Base-by-base conservation (phyloP, 83 land plant genomes). In the Larix sibirica region DNA sequence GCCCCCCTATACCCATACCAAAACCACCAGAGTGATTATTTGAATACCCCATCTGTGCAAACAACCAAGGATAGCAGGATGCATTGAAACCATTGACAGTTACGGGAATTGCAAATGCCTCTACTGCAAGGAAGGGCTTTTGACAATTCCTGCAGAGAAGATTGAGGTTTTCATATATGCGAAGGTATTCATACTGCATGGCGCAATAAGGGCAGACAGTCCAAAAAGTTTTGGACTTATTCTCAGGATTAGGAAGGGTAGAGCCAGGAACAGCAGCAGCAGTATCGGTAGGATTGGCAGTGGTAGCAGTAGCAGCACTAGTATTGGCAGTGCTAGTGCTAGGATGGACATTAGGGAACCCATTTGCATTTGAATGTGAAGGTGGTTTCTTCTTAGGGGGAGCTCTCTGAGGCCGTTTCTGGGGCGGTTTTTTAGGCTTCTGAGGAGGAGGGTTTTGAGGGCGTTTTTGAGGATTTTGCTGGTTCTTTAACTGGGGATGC, bases 141-240 rank as follows among this genome's bases (percentile, higher is more conserved):
- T 86, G 86, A 71, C 96, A 94, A 67, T 90, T 92, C 78, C 89
- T 87, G 74, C 96, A 94, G 1, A 85, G 79, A n/a, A 94, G 89
- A 47, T 81, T 83, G 56, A 88, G 79, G 75, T 92, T 92, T 79
- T 92, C 80, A 62, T 94, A 90, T 58, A 86, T 80, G 63, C 90
- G 79, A 1, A 85, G 89, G 81, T 94, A 94, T 81, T 94, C 96
- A 81, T 89, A 91, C 82, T 93, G 95, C 87, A 90, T 87, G 44
- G 80, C 84, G 81, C 97, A 95, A 18, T 83, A 42, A 28, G 82
- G 87, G 83, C 97, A 95, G 10, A 84, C 89, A 61, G 97, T 93
- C 97, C 97, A 95, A 63, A 93, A 95, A 14, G 93, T 92, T 60
- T 24, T 3, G 4, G 81, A 36, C 58, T 86, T 83, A 14, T 81